Conservation (phyloP, 139 green algal genomes). For the Chlorella sp. region DNA sequence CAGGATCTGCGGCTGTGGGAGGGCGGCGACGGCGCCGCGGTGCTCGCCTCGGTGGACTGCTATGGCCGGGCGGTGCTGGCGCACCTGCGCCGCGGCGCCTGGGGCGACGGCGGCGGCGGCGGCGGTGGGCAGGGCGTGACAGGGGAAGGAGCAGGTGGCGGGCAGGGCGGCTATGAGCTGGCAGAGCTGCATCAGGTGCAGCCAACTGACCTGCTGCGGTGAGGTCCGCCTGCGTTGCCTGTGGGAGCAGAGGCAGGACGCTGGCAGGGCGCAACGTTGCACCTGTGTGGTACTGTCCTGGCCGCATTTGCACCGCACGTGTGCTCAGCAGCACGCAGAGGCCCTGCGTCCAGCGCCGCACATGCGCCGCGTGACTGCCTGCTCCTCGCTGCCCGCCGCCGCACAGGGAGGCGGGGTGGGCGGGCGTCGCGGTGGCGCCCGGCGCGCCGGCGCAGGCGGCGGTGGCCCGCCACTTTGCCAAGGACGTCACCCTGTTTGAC, state of each 20-base stretch:
- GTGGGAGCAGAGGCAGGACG: too few species aligned
- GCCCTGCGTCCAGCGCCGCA: too few species aligned
- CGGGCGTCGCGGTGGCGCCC: slow-evolving; percentile 29
- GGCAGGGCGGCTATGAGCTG: too few species aligned
- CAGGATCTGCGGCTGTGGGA: slow-evolving; percentile 21
- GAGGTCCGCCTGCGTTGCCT: background rate
- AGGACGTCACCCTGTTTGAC: slow-evolving; percentile 44
- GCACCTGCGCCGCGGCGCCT: background rate
- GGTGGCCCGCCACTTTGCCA: slow-evolving; percentile 34
- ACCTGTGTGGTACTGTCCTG: too few species aligned
- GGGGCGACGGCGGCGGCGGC: background rate
- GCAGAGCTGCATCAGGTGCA: slow-evolving; percentile 20
- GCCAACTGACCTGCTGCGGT: slow-evolving; percentile 22
- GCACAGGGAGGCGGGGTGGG: slow-evolving; percentile 39
- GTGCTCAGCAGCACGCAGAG: too few species aligned
- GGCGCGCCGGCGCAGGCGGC: slow-evolving; percentile 18
- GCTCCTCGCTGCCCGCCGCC: too few species aligned
- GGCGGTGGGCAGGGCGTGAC: background rate
- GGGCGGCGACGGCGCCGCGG: background rate
- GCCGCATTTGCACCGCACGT: too few species aligned
- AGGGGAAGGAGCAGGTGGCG: too few species aligned
- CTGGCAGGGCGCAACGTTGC: too few species aligned
- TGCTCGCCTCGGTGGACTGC: slow-evolving; percentile 26
- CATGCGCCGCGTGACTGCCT: too few species aligned
- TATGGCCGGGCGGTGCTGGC: slow-evolving; percentile 35